Evolutionary conservation across 352 stramenopile genomes (phyloP), one percentile per base, ranked within the genome.

Genomic region (Pythium sukuiense): DNA sequence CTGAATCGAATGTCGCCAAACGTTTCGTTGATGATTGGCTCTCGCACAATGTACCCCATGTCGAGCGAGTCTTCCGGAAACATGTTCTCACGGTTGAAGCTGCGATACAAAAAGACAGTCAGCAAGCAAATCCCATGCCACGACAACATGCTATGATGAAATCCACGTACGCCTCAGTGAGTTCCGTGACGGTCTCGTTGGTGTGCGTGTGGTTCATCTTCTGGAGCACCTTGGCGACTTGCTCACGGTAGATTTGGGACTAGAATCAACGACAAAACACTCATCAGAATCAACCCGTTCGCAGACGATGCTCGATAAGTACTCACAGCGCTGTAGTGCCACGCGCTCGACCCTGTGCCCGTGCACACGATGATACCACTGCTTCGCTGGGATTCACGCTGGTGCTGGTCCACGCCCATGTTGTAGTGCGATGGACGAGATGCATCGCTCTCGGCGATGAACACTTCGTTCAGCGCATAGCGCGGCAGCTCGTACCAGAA

Each of bases 1-100:
- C 87, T 79, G 73, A 94, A 94, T 52, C 87, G 85, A 62, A 96
- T 96, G 73, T 96, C 85, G 39, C 87, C 87, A 65, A 96, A 96
- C 30, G 87, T 96, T 60, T 85, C 85, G 76, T 96, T 96, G 77
- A 96, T 94, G 63, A 96, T 96, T 18, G 87, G 87, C 52, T 96
- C 87, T 50, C 87, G 87, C 5, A 93, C 84, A 33, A 96, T 77
- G 68, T 90, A 96, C 50, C 87, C 87, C 85, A 96, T 90, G 67
- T 96, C 87, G 9, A 90, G 69, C 37, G 85, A 93, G 60, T 92
- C 83, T 63, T 94, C 87, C 0, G 84, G 59, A 39, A 93, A 96
- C 45, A 92, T 85, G 35, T 92, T 93, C 33, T 90, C 76, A 54
- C 92, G 91, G 69, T 96, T 96, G 62, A 96, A 90, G 50, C 87